Percentiles rank a stretch among this genome's conserved stretches.
These are phyloP conservation scores for Oryza punctata DNA, from an alignment of 176 grass and related monocot genomes.

Conservation along the genomic window DNA sequence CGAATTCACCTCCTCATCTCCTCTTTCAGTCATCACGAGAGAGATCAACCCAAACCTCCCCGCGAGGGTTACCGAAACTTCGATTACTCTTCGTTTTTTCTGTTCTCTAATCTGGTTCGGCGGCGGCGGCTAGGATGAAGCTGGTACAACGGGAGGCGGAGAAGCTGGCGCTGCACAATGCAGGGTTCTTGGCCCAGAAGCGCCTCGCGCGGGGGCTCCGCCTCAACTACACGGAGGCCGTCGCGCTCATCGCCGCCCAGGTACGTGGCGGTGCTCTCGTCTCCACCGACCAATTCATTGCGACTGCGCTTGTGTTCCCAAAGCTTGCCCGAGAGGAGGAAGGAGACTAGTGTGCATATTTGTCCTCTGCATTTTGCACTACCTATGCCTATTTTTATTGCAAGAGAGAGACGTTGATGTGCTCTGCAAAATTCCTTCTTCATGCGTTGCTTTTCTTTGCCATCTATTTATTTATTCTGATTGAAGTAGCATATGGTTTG, in stretches of 20 bases:
- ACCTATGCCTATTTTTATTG: too few relatives aligned
- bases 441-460: too few relatives aligned
- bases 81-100: not conserved
- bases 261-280: not conserved
- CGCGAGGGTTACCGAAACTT: not conserved
- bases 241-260: constrained; percentile 86
- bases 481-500: not conserved
- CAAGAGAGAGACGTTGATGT: too few relatives aligned
- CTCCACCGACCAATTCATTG: too few relatives aligned
- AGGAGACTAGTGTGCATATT: not conserved
- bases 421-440: too few relatives aligned
- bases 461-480: too few relatives aligned
- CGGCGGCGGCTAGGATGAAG: constrained; percentile 49
- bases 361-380: too few relatives aligned
- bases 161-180: constrained; percentile 86
- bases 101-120: not conserved
- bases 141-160: constrained; percentile 77
- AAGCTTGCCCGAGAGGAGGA: not conserved
- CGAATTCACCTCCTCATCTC: not conserved
- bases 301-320: not conserved
- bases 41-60: too few relatives aligned
- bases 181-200: constrained; percentile 91
- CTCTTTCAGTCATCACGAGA: not conserved
- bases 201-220: constrained; percentile 80
- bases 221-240: constrained; percentile 83